Conservation (phyloP, 2,329 filamentous ascomycete genomes). For the Drechslerella stenobrocha region DNA sequence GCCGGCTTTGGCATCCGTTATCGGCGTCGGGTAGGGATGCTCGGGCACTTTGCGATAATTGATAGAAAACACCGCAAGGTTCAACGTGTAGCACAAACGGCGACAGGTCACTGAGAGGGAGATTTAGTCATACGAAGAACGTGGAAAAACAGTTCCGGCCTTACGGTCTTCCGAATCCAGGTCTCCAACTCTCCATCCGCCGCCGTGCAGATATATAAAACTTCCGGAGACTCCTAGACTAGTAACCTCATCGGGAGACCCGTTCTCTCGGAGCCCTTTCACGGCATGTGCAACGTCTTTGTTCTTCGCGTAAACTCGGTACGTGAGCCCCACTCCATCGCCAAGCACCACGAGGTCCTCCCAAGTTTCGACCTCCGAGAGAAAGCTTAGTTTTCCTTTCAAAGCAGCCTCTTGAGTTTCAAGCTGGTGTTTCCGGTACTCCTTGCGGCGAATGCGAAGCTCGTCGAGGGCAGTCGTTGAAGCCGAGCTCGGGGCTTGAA, state of each 20-base stretch:
- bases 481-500: conserved; percentile 33
- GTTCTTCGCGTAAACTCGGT: conserved; percentile 42
- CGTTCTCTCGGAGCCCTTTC: conserved; percentile 33
- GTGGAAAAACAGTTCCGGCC: conserved; percentile 25
- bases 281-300: conserved; percentile 35
- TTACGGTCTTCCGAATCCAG: conserved; percentile 45
- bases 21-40: conserved; percentile 43
- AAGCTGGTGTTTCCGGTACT: conserved; percentile 28
- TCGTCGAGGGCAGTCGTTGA: conserved; percentile 29
- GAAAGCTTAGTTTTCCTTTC: conserved; percentile 14
- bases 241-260: conserved; percentile 40
- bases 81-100: conserved; percentile 38
- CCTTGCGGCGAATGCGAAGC: conserved; percentile 40
- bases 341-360: conserved; percentile 27
- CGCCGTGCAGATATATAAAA: conserved; percentile 46
- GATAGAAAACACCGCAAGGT: conserved; percentile 48
- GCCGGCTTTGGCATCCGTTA: conserved; percentile 41
- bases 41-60: conserved; percentile 48
- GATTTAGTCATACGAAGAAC: conserved; percentile 19
- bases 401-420: conserved; percentile 32
- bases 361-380: conserved; percentile 33
- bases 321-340: conserved; percentile 34
- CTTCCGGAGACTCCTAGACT: conserved; percentile 32
- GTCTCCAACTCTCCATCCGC: conserved; percentile 45
- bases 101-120: conserved; percentile 39